Evolutionary conservation across 2,329 filamentous ascomycete species (phyloP).

Genomic region (Daldinia sp.): DNA sequence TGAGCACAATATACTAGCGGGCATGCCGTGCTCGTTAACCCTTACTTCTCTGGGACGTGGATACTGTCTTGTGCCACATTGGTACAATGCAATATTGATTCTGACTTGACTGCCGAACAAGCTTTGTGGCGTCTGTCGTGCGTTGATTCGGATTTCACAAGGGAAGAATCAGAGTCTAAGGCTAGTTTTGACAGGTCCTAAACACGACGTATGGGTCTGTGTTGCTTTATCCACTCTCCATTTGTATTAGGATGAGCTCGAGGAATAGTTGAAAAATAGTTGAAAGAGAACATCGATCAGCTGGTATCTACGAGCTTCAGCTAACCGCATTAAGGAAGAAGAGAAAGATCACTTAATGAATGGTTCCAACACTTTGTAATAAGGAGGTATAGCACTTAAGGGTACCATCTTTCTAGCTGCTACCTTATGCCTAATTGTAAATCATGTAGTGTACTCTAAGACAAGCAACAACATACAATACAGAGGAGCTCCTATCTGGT

Average conservation of each 20-base stretch:
- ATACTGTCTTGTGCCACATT: constrained; percentile 49
- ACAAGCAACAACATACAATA: constrained; percentile 25
- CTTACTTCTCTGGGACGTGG: constrained; percentile 56
- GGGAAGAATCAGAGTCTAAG: constrained; percentile 37
- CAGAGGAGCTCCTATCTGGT: constrained; percentile 10
- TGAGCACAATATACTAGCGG: constrained; percentile 49
- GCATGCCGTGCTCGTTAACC: constrained; percentile 55
- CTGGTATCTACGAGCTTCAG: constrained; percentile 1
- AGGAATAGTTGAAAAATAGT: constrained; percentile 10
- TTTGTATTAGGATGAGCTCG: constrained; percentile 7
- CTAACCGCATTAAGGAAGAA: constrained; percentile 4
- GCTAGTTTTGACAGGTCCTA: constrained; percentile 44
- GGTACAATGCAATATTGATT: constrained; percentile 45
- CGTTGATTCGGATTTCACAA: constrained; percentile 39
- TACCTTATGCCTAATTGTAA: constrained; percentile 5
- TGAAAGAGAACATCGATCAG: constrained; percentile 10
- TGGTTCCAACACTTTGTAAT: neutral
- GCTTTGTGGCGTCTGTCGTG: constrained; percentile 43
- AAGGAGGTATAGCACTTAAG: neutral
- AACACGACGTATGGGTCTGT: constrained; percentile 37
- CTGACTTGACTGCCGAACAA: constrained; percentile 43
- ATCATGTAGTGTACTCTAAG: constrained; percentile 27
- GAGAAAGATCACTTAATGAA: neutral
- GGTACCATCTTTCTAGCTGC: neutral
- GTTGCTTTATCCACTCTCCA: constrained; percentile 30